Base-by-base conservation (phyloP, 2,329 filamentous ascomycete genomes). In the Pseudopyrenochaeta lycopersici region DNA sequence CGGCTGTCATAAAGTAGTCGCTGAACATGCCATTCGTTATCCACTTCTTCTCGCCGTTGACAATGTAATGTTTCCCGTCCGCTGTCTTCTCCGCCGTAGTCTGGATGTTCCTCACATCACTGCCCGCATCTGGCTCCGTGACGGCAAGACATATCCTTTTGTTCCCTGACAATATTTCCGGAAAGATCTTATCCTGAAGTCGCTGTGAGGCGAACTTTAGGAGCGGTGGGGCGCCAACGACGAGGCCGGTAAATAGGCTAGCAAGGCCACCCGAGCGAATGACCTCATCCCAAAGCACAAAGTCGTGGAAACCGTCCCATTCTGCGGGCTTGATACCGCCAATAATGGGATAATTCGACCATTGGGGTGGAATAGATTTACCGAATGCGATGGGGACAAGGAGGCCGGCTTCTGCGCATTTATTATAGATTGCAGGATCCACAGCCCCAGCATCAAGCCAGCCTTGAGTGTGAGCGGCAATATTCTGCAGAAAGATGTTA, bases 311-410 rank as follows among this genome's bases (percentile, higher is more conserved):
- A 15, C 68, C 72, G 43, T 76, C 66, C 72, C 73, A 75, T 40
- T 75, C 71, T 27, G 60, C 59, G 5, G 68, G 46, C 4, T 57
- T 56, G 40, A 75, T 69, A 1, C 87, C 87, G 0, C 85, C 78
- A 41, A 91, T 85, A 63, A 77, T 75, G 12, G 64, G 64, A 45
- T 70, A 70, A 18, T 59, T 38, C 14, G 64, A 52, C 63, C 64
- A 72, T 33, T 68, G 58, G 6, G 53, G 42, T 1, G 69, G 69
- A 17, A 71, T 71, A 6, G 62, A 46, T 33, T 71, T 71, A 32
- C 69, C 69, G 4, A 64, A 68, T 4, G 69, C 66, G 21, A 72
- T 72, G 21, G 67, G 69, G 9, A 72, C 62, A n/a, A 70, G 63
- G 14, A 72, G 60, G 21, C 67, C 69, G 2, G 66, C 66, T 51